These are phyloP conservation scores for Xylaria sp. DNA, from an alignment of 2,329 filamentous ascomycete genomes.

Conservation along the genomic window DNA sequence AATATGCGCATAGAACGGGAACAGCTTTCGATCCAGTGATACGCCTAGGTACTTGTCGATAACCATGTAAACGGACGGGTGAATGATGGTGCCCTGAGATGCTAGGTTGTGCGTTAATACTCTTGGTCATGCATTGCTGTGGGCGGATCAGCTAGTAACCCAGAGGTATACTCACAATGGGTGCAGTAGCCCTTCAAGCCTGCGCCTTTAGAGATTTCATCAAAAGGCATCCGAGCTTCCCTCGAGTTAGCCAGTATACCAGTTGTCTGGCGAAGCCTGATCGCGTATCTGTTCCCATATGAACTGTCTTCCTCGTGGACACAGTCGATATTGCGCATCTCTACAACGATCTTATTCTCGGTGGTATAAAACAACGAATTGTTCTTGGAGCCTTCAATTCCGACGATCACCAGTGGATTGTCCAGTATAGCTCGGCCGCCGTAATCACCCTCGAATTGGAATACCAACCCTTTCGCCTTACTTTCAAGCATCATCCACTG, in stretches of 20 bases:
- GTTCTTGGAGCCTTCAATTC: background rate
- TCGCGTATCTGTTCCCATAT: conserved; percentile 3
- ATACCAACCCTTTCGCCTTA: background rate
- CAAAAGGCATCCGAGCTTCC: conserved; percentile 2
- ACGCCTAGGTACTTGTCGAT: conserved; percentile 5
- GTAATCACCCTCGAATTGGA: conserved; percentile 5
- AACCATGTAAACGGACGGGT: conserved; percentile 9
- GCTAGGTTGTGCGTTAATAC: background rate
- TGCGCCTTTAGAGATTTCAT: background rate
- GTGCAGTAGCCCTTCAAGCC: background rate
- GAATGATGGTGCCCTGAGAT: conserved; percentile 6
- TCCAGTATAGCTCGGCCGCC: background rate
- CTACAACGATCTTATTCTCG: conserved; percentile 1
- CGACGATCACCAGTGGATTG: background rate
- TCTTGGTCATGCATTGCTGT: background rate
- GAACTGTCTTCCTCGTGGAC: background rate
- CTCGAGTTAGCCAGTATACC: background rate
- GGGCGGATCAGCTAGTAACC: background rate
- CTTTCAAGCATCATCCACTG: conserved; percentile 17
- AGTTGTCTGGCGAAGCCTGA: background rate
- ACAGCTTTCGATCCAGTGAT: background rate
- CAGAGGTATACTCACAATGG: background rate
- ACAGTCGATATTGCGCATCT: background rate
- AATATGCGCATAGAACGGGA: conserved; percentile 3
- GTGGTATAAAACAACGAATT: conserved; percentile 1